phyloP scores from a whole-genome alignment of 1,284 basidiomycete species.

The Cutaneotrichosporon spelunceum region DNA sequence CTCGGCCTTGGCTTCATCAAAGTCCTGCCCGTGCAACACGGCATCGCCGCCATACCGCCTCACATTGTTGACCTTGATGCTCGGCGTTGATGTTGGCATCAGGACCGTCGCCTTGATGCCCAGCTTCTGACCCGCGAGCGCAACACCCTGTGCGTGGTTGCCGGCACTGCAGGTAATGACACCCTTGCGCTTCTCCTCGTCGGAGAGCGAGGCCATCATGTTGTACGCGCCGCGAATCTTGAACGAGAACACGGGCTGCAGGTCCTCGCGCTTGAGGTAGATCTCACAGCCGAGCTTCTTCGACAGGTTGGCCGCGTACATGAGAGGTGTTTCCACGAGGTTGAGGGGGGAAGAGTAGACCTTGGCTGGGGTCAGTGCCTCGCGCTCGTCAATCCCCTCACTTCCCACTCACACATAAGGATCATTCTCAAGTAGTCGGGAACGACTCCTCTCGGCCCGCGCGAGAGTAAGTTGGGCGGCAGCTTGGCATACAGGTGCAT shows the following conservation, averaged over 20 bases:
- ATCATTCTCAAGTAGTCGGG: constrained; percentile 95
- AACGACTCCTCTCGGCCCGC: constrained; percentile 49
- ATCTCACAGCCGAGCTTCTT: constrained; percentile 81
- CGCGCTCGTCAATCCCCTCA: no score
- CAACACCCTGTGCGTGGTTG: constrained; percentile 98
- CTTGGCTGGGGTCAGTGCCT: constrained; percentile 57
- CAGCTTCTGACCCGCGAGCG: constrained; percentile 81
- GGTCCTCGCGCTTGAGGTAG: constrained; percentile 93
- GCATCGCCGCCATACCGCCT: constrained; percentile 90
- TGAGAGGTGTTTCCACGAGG: constrained; percentile 86
- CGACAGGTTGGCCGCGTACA: constrained; percentile 80
- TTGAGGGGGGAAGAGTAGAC: constrained; percentile 74
- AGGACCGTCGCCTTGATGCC: constrained; percentile 94
- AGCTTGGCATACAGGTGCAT: constrained; percentile 48
- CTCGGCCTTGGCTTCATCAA: constrained; percentile 94
- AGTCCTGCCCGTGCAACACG: constrained; percentile 85
- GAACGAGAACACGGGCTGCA: constrained; percentile 99
- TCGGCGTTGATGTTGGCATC: constrained; percentile 92
- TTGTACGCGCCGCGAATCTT: constrained; percentile 99
- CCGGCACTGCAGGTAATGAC: constrained; percentile 97
- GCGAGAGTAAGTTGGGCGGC: constrained; percentile 44
- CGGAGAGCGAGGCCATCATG: constrained; percentile 86
- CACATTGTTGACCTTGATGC: constrained; percentile 95
- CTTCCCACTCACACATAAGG: constrained; percentile 62
- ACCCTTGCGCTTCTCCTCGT: constrained; percentile 93